phyloP scores from a whole-genome alignment of 1,139 yeast genomes.

The Taphrina deformans region DNA sequence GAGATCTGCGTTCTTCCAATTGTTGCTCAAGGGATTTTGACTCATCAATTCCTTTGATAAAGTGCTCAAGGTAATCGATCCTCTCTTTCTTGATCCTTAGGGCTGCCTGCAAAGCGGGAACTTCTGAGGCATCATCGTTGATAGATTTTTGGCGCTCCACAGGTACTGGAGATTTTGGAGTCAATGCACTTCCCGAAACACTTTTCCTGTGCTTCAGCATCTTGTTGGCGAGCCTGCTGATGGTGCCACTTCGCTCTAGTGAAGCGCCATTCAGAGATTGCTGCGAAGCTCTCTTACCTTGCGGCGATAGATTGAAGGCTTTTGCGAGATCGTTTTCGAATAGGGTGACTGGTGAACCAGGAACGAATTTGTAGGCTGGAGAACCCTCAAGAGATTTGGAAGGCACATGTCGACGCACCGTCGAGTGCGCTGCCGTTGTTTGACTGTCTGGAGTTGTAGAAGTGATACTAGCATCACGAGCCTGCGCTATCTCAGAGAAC shows the following conservation, averaged over 20 bases:
- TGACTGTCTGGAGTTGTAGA: background rate
- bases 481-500: background rate
- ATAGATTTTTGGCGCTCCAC: background rate
- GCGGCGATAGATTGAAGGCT: slow-evolving; percentile 27
- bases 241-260: slow-evolving; percentile 19
- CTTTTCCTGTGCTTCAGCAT: slow-evolving; percentile 25
- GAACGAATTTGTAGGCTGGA: slow-evolving; percentile 1
- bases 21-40: background rate
- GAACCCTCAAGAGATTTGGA: slow-evolving; percentile 22
- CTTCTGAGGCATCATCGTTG: slow-evolving; percentile 4
- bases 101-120: slow-evolving; percentile 9
- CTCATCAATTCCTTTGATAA: background rate
- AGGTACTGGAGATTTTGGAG: background rate
- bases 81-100: background rate
- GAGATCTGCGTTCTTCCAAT: slow-evolving; percentile 6
- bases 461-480: background rate
- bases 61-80: slow-evolving; percentile 1
- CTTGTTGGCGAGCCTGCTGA: slow-evolving; percentile 17
- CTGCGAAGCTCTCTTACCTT: background rate
- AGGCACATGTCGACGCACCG: slow-evolving; percentile 2
- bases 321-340: slow-evolving; percentile 19
- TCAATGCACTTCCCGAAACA: slow-evolving; percentile 22
- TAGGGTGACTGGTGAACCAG: slow-evolving; percentile 10
- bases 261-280: background rate
- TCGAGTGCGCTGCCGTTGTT: background rate